Evolutionary conservation across 2,329 filamentous ascomycete genomes (phyloP), one percentile per base, ranked within the genome.

Genomic region (Endothia cerciana): DNA sequence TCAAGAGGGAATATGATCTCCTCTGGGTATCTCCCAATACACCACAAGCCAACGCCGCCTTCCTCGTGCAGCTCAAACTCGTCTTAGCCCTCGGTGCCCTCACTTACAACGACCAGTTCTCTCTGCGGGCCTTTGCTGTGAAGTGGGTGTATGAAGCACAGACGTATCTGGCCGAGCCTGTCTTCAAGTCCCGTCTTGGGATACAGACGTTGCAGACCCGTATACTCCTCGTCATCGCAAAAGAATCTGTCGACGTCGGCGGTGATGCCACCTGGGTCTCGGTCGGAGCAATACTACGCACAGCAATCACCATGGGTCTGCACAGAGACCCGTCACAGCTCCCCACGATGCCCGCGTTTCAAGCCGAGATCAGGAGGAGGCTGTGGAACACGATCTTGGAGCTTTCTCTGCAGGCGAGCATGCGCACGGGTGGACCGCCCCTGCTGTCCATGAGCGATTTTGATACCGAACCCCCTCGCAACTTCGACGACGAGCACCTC

Each of bases 301-400:
- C 79, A 41, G 56, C 40, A 28, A 28, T 43, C 56, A 80, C 80
- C 63, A 86, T 87, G 79, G 86, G 86, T 3, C 76, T 88, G 6
- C 85, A 89, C 71, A 80, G 84, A 1, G 86, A 88, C 64, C 85
- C 86, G 0, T 78, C 76, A 38, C 75, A 80, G 65, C 79, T 87
- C 4, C 77, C 79, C 7, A 77, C 78, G 25, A 82, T 85, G 77
- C 78, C 82, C 2, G 71, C 75, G 0, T 79, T 83, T 43, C 77
- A 80, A 25, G 77, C 80, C 0, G 86, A 89, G 73, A 80, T 88
- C 73, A 79, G 85, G 1, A 77, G 85, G 4, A 78, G 86, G 2
- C 71, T 88, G 0, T 88, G 86, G 86, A 80, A 82, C 7, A 85
- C 84, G 0, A 79, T 86, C 13, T 65, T 87, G 5, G 85, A 88